phyloP scores from a whole-genome alignment of 2,329 filamentous ascomycete genomes.

The Penicillium sp. region DNA sequence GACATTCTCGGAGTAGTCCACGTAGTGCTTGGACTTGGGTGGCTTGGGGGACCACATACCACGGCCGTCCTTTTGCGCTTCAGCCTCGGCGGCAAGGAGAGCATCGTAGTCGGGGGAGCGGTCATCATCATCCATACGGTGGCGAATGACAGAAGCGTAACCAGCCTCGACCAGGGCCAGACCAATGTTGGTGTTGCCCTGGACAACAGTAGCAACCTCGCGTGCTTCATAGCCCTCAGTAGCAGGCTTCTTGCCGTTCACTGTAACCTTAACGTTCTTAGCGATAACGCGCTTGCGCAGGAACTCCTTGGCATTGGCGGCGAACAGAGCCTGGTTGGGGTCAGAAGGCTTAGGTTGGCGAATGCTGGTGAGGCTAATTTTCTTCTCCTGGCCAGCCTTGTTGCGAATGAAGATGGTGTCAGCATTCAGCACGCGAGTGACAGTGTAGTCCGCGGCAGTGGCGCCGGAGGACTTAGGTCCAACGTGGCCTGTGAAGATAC shows the following conservation, averaged over 20 bases:
- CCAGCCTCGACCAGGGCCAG: slow-evolving; percentile 85
- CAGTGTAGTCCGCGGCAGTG: slow-evolving; percentile 70
- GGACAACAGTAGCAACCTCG: slow-evolving; percentile 85
- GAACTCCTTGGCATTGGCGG: slow-evolving; percentile 94
- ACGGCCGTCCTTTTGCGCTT: slow-evolving; percentile 81
- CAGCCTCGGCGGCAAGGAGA: slow-evolving; percentile 46
- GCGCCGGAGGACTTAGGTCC: slow-evolving; percentile 61
- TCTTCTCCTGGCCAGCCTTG: slow-evolving; percentile 82
- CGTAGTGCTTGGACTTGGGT: slow-evolving; percentile 76
- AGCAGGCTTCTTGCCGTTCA: slow-evolving; percentile 88
- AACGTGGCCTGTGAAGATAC: slow-evolving; percentile 79
- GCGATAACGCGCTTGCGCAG: slow-evolving; percentile 90
- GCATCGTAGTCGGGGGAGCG: slow-evolving; percentile 88
- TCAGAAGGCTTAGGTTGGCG: slow-evolving; percentile 89
- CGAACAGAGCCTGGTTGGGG: slow-evolving; percentile 81
- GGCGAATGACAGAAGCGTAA: slow-evolving; percentile 89
- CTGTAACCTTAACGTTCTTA: slow-evolving; percentile 85
- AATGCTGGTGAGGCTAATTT: slow-evolving; percentile 88
- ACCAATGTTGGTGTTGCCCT: slow-evolving; percentile 84
- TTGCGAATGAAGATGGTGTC: slow-evolving; percentile 86
- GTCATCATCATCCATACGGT: slow-evolving; percentile 92
- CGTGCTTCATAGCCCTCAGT: slow-evolving; percentile 89
- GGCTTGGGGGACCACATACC: slow-evolving; percentile 94
- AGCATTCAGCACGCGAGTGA: slow-evolving; percentile 81
- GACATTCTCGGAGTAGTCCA: slow-evolving; percentile 86